phyloP scores from a whole-genome alignment of 2,329 filamentous ascomycete genomes.

The Monosporascus cannonballus region DNA sequence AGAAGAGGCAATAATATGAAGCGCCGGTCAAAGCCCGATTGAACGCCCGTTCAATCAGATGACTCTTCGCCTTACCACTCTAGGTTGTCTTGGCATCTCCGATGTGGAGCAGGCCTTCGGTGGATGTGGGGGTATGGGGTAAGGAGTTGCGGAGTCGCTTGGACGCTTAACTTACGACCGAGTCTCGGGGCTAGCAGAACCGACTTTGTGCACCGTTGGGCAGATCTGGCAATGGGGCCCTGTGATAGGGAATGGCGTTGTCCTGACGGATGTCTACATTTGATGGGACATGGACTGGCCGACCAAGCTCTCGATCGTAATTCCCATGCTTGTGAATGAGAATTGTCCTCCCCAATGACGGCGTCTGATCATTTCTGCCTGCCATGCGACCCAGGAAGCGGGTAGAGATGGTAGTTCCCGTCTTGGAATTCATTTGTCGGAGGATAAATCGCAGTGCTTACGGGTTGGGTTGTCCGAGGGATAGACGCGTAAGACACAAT shows the following conservation, averaged over 20 bases:
- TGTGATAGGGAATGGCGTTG: background rate
- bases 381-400: background rate
- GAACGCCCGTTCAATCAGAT: background rate
- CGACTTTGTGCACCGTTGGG: background rate
- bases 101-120: background rate
- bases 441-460: slow-evolving; percentile 1
- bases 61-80: background rate
- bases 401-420: background rate
- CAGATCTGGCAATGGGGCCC: background rate
- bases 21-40: no score
- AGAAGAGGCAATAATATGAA: no score
- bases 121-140: background rate
- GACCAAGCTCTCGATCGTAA: background rate
- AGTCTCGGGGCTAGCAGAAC: background rate
- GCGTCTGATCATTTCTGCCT: background rate
- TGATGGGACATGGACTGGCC: background rate
- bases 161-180: background rate
- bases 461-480: slow-evolving; percentile 5
- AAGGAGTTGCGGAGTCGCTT: background rate
- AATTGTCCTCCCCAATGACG: background rate
- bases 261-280: background rate
- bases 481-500: slow-evolving; percentile 4
- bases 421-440: background rate
- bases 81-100: background rate
- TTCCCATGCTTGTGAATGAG: background rate